phyloP scores from a whole-genome alignment of 768 basidiomycete genomes.

The Sarcodon sp. region DNA sequence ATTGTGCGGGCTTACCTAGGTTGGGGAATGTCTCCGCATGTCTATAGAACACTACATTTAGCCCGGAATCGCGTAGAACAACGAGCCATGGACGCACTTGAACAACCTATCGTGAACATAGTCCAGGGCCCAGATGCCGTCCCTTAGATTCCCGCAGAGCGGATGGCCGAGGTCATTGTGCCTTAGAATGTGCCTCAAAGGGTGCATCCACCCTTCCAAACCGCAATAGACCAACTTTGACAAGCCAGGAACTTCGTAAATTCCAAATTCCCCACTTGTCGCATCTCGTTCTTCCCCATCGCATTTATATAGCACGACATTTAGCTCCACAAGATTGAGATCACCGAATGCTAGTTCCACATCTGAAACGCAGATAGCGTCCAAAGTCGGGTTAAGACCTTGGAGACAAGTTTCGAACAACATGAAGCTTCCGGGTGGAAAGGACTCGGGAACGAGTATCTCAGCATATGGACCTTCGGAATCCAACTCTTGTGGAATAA shows the following conservation, averaged over 20 bases:
- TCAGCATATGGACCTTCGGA: constrained; percentile 60
- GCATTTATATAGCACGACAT: constrained; percentile 73
- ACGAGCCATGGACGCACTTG: constrained; percentile 35
- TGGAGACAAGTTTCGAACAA: constrained; percentile 81
- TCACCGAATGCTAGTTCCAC: constrained; percentile 62
- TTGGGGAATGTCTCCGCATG: constrained; percentile 53
- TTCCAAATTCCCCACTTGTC: constrained; percentile 68
- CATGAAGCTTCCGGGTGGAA: constrained; percentile 95
- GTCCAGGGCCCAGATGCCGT: constrained; percentile 88
- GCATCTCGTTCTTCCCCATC: constrained; percentile 91
- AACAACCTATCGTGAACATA: constrained; percentile 63
- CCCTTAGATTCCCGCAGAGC: constrained; percentile 75
- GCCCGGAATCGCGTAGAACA: background rate
- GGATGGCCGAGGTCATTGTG: constrained; percentile 92
- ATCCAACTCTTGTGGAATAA: constrained; percentile 51
- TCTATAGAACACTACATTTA: constrained; percentile 18
- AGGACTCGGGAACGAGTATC: constrained; percentile 73
- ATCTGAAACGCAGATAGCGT: constrained; percentile 57
- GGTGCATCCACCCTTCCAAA: constrained; percentile 95
- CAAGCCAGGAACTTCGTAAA: constrained; percentile 65
- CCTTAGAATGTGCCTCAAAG: constrained; percentile 69
- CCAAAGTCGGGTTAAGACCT: constrained; percentile 57
- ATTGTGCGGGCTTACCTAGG: constrained; percentile 57
- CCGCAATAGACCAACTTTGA: constrained; percentile 85
- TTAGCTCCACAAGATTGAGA: constrained; percentile 79